Evolutionary conservation across 2,329 filamentous ascomycete genomes (phyloP), one percentile per base, ranked within the genome.

Genomic region (Tetracladium maxilliforme): DNA sequence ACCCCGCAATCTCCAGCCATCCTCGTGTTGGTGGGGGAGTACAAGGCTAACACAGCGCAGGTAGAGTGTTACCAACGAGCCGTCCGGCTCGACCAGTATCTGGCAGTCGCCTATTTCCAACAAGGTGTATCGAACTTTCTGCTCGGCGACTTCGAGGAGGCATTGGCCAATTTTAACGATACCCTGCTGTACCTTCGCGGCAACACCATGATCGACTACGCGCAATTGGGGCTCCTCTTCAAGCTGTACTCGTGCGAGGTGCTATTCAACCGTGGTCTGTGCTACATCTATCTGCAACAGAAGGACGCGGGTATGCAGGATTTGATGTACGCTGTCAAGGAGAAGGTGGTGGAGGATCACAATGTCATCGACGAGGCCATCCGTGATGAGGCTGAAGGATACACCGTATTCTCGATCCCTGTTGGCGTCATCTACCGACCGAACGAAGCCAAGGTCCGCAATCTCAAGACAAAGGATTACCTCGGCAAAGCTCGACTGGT

Each of bases 311-410:
- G 90, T 38, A 70, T 98, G 66, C 77, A 90, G 48, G 90, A 98
- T 57, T 60, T 98, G 40, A 66, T 70, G 12, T 95, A 78, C 45
- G 90, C 90, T 1, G 80, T 82, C 14, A 90, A 93, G 51, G 90
- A 95, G 52, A 95, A 95, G 58, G 81, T 90, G 23, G 86, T 93
- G 2, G 77, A 87, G 27, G 87, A 95, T 41, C 90, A 98, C 54
- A 82, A 92, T 47, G 90, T 98, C 34, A 98, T 98, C 37, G 86
- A 98, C 42, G 90, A 98, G 51, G 90, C 90, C 5, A 95, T 98
- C 37, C 63, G 70, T 27, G 90, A 95, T 48, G 74, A 86, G 42
- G 90, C 90, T 31, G 84, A 94, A 65, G 90, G 87, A 23, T 98
- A 98, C 46, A 95, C 90, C 1, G 90, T 98, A 21, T 98, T 98